These are phyloP conservation scores for Aquilaria agallochum DNA, from an alignment of 441 rosid genomes.

Conservation along the genomic window DNA sequence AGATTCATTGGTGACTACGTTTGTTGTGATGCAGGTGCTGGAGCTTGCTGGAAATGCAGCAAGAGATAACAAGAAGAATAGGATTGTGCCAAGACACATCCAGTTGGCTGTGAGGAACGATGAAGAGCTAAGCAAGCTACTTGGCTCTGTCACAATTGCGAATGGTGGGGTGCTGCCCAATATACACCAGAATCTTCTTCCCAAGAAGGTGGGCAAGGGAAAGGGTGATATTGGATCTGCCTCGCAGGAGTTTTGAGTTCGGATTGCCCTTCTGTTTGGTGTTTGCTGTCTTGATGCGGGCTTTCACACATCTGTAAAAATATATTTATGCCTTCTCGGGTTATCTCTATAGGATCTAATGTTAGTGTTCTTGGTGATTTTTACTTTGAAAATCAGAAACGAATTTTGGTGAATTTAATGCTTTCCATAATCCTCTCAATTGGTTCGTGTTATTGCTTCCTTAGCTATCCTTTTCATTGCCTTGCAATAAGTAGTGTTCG, in stretches of 20 bases:
- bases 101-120: conserved; percentile 83
- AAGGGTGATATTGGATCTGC: conserved; percentile 80
- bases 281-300: neutral
- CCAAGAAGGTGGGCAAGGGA: conserved; percentile 48
- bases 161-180: conserved; percentile 85
- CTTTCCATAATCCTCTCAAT: too few species aligned
- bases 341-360: too few species aligned
- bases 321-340: too few species aligned
- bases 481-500: too few species aligned
- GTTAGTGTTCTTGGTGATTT: too few species aligned
- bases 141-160: conserved; percentile 74
- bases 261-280: neutral
- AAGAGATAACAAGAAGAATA: conserved; percentile 74
- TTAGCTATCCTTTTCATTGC: too few species aligned
- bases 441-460: too few species aligned
- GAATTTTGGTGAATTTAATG: too few species aligned
- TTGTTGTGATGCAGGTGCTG: conserved; percentile 35
- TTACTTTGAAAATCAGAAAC: too few species aligned
- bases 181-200: conserved; percentile 64
- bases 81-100: conserved; percentile 73
- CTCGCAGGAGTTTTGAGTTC: conserved; percentile 61
- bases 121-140: conserved; percentile 69
- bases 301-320: conserved; percentile 13
- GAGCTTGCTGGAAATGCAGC: conserved; percentile 87
- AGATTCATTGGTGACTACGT: neutral